These are phyloP conservation scores for Hymenotorrendiella dingleyae DNA, from an alignment of 2,329 filamentous ascomycete species.

Conservation along the genomic window DNA sequence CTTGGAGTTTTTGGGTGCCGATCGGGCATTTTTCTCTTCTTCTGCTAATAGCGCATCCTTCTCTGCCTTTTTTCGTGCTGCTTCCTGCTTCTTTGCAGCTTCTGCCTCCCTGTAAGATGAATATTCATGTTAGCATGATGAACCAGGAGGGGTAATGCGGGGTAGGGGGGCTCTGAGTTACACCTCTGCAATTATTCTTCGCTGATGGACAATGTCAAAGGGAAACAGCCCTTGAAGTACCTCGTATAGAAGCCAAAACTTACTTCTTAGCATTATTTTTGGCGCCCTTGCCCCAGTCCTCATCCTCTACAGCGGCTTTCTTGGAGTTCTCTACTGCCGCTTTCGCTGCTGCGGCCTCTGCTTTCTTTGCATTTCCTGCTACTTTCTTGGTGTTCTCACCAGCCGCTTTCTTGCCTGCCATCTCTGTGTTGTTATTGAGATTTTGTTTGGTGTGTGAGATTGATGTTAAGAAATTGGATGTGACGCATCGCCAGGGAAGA, in stretches of 20 bases:
- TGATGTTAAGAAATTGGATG: no score
- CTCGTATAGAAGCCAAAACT: conserved; percentile 30
- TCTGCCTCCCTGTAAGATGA: conserved; percentile 73
- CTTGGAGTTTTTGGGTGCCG: conserved; percentile 63
- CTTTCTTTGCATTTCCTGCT: conserved; percentile 85
- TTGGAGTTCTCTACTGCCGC: conserved; percentile 63
- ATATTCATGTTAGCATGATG: conserved; percentile 10
- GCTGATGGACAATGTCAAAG: no score
- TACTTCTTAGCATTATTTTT: conserved; percentile 88
- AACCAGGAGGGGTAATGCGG: conserved; percentile 9
- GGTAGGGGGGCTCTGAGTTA: background rate
- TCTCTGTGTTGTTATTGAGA: conserved; percentile 29
- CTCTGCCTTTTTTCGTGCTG: conserved; percentile 85
- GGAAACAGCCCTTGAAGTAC: background rate
- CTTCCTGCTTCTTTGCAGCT: conserved; percentile 75
- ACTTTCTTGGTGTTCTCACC: conserved; percentile 84
- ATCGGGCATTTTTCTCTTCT: conserved; percentile 75
- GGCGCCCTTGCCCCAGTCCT: conserved; percentile 77
- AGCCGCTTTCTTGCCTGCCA: conserved; percentile 66
- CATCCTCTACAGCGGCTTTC: conserved; percentile 60
- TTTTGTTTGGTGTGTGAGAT: background rate
- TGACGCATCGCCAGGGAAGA: no score
- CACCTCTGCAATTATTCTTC: no score
- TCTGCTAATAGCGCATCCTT: conserved; percentile 75
- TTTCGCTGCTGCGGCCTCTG: conserved; percentile 78